Conservation (phyloP, 2,329 filamentous ascomycete genomes). For the Colletotrichum eleusines region DNA sequence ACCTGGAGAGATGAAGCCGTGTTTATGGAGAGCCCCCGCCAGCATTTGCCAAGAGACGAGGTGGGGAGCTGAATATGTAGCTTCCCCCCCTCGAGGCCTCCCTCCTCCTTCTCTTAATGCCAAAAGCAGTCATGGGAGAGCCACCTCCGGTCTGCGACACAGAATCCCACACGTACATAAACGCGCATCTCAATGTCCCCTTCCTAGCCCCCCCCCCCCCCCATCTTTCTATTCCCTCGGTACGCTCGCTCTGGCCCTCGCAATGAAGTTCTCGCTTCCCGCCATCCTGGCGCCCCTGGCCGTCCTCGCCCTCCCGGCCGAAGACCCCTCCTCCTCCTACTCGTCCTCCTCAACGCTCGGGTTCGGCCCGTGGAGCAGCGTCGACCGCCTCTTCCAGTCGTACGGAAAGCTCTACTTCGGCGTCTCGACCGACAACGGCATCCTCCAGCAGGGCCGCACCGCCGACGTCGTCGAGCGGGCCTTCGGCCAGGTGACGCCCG, state of each 20-base stretch:
- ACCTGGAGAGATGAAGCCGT: not conserved
- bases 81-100: not conserved
- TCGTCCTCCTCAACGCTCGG: conserved; percentile 50
- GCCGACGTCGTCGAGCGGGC: conserved; percentile 67
- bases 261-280: conserved; percentile 47
- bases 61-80: not conserved
- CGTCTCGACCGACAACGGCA: conserved; percentile 65
- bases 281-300: conserved; percentile 54
- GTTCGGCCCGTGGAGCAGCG: conserved; percentile 58
- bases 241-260: not conserved
- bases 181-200: not conserved
- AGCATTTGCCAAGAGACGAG: not conserved
- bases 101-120: not conserved
- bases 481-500: conserved; percentile 75
- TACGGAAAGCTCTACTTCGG: conserved; percentile 77
- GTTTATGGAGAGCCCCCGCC: not conserved
- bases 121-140: not conserved
- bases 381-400: conserved; percentile 68
- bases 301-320: conserved; percentile 54
- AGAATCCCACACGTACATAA: not conserved
- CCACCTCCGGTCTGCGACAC: too few relatives aligned
- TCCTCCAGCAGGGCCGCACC: conserved; percentile 62
- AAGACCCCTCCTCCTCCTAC: conserved; percentile 52
- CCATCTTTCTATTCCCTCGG: not conserved
- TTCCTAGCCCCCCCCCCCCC: not conserved